Evolutionary conservation across 331 rosid genomes (phyloP), one percentile per base, ranked within the genome.

Genomic region (Malus hybrid): DNA sequence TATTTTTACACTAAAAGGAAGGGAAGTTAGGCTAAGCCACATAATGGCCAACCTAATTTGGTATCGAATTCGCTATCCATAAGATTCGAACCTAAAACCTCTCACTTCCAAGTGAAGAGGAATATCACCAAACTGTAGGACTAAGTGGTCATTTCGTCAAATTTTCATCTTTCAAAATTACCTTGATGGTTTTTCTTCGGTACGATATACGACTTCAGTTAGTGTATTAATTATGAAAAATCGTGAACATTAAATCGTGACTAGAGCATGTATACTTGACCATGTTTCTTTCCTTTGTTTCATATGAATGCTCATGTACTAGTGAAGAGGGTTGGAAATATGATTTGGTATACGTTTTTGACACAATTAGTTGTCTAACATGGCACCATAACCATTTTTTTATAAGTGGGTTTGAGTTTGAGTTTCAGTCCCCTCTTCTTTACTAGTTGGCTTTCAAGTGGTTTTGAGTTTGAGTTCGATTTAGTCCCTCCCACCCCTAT

Each of bases 11-110:
- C 0, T 39, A 39, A 39, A 1, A 3, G 12, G 4, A 39, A 1
- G 3, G 4, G 0, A 0, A 39, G 1, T 39, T 39, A 0, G 1
- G 1, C 1, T 2, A 39, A 39, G 1, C 4, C 12, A 10, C 1
- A 39, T 0, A 39, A 3, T 39, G 12, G 11, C 4, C 0, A 39
- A 0, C 46, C 12, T 39, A 39, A 39, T 39, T 39, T 39, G 4
- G 46, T 39, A 39, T 39, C 46, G 4, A 39, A 39, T 39, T 39
- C 4, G 1, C 1, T 39, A 9, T 39, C 4, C 4, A 39, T 1
- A 0, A 9, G 4, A 39, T 39, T 39, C 4, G 4, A 39, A 39
- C 12, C 4, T 9, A 9, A 39, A 0, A 39, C 44, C 4, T 39
- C 1, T 9, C 4, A 39, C 12, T 39, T 3, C 1, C 0, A 39